A percentile compares a stretch with the other conserved stretches of the same genome.
phyloP scores from a whole-genome alignment of 768 basidiomycete genomes.

The Rhizopogon rudus region DNA sequence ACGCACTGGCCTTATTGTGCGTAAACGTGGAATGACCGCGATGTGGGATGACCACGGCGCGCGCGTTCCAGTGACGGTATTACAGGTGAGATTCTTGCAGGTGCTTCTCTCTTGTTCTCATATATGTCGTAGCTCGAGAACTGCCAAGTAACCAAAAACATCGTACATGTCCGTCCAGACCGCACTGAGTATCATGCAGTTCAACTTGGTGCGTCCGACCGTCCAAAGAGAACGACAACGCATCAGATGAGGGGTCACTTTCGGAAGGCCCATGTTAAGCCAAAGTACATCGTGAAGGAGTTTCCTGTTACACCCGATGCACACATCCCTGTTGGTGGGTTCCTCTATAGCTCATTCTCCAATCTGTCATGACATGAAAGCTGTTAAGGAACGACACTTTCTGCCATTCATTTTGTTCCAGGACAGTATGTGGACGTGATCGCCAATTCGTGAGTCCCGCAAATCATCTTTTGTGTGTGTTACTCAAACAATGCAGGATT shows the following conservation, averaged over 20 bases:
- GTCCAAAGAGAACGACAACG: constrained; percentile 64
- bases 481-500: constrained; percentile 48
- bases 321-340: constrained; percentile 81
- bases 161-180: constrained; percentile 58
- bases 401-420: constrained; percentile 93
- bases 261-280: constrained; percentile 69
- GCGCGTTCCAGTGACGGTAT: constrained; percentile 85
- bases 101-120: constrained; percentile 9
- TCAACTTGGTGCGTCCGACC: constrained; percentile 84
- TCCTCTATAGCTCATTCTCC: not conserved
- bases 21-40: constrained; percentile 93
- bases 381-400: constrained; percentile 73
- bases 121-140: constrained; percentile 60
- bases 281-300: constrained; percentile 83
- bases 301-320: constrained; percentile 89
- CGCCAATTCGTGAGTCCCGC: constrained; percentile 73
- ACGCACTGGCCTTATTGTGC: constrained; percentile 88
- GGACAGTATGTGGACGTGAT: constrained; percentile 94
- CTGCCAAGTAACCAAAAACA: constrained; percentile 84
- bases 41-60: constrained; percentile 91
- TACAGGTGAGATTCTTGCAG: constrained; percentile 59
- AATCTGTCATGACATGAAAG: not conserved
- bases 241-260: constrained; percentile 89
- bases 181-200: constrained; percentile 84
- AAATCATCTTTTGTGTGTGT: not conserved